A percentile compares a stretch with the other conserved stretches of the same genome.
Conservation (phyloP, 2,329 filamentous ascomycete species). For the Colletotrichum sp. region DNA sequence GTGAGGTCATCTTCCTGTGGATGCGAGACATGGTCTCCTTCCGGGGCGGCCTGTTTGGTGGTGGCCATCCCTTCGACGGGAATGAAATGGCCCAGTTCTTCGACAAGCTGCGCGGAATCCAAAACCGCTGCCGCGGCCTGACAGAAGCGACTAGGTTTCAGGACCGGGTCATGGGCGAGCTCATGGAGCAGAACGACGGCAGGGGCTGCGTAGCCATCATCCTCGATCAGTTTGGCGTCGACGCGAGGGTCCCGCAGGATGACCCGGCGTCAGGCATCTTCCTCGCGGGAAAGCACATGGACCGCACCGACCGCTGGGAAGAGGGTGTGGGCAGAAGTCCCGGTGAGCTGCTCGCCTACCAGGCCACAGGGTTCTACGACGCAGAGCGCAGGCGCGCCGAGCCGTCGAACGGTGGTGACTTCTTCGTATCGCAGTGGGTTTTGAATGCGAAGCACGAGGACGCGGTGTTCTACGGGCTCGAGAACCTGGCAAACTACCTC, state of each 20-base stretch:
- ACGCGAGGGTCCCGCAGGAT: conserved; percentile 3
- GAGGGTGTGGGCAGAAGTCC: background rate
- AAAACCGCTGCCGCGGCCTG: conserved; percentile 42
- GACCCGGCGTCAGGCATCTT: conserved; percentile 30
- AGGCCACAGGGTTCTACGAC: background rate
- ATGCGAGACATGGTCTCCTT: background rate
- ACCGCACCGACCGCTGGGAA: background rate
- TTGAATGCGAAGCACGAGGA: conserved; percentile 27
- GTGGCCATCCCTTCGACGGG: conserved; percentile 35
- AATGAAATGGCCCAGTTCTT: conserved; percentile 44
- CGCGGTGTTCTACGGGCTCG: conserved; percentile 25
- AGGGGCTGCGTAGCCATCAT: conserved; percentile 37
- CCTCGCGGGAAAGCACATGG: background rate
- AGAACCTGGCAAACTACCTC: conserved; percentile 33
- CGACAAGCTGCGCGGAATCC: conserved; percentile 41
- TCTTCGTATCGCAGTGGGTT: background rate
- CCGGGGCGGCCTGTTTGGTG: background rate
- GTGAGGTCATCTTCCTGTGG: background rate
- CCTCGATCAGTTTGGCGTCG: conserved; percentile 27
- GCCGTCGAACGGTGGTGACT: background rate
- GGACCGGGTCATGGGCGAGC: conserved; percentile 31
- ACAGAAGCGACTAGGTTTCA: conserved; percentile 7
- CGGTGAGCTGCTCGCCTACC: background rate
- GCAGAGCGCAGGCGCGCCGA: background rate
- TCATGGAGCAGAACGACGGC: conserved; percentile 36